These are phyloP conservation scores for Neofusicoccum kwambonambiense DNA, from an alignment of 2,329 filamentous ascomycete species.

Conservation along the genomic window DNA sequence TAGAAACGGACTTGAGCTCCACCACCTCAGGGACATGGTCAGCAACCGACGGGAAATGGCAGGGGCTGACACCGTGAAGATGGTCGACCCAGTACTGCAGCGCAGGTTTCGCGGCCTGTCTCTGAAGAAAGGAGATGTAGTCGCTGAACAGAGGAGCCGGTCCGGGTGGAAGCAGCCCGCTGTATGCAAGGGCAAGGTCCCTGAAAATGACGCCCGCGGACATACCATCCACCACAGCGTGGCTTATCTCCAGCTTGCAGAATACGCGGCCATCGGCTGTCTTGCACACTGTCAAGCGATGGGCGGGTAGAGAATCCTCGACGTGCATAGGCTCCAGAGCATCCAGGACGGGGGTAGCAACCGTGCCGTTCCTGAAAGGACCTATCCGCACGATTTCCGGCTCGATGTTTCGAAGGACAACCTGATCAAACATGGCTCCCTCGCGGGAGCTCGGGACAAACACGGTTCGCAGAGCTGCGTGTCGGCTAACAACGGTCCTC, in stretches of 20 bases:
- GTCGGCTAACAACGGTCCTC: conserved; percentile 33
- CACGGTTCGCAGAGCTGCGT: conserved; percentile 33
- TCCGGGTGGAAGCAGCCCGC: conserved; percentile 25
- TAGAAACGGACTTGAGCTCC: background rate
- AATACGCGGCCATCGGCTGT: conserved; percentile 30
- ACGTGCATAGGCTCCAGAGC: conserved; percentile 27
- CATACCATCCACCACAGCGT: conserved; percentile 35
- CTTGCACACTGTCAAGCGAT: conserved; percentile 32
- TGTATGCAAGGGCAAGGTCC: conserved; percentile 33
- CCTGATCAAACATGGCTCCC: conserved; percentile 36
- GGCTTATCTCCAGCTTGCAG: conserved; percentile 37
- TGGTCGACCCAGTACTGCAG: conserved; percentile 33
- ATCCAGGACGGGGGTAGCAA: background rate
- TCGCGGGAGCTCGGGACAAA: conserved; percentile 36
- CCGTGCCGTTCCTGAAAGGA: background rate
- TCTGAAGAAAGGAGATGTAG: conserved; percentile 34
- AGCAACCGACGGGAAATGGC: conserved; percentile 29
- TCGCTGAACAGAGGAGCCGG: conserved; percentile 35
- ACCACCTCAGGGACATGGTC: background rate
- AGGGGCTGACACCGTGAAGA: conserved; percentile 31
- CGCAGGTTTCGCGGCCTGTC: conserved; percentile 24
- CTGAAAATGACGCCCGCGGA: conserved; percentile 31
- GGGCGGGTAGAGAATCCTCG: conserved; percentile 32
- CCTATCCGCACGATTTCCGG: conserved; percentile 22
- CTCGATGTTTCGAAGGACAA: conserved; percentile 30